Base-by-base conservation (phyloP, 2,329 filamentous ascomycete genomes). In the Verticillium tricorpus region DNA sequence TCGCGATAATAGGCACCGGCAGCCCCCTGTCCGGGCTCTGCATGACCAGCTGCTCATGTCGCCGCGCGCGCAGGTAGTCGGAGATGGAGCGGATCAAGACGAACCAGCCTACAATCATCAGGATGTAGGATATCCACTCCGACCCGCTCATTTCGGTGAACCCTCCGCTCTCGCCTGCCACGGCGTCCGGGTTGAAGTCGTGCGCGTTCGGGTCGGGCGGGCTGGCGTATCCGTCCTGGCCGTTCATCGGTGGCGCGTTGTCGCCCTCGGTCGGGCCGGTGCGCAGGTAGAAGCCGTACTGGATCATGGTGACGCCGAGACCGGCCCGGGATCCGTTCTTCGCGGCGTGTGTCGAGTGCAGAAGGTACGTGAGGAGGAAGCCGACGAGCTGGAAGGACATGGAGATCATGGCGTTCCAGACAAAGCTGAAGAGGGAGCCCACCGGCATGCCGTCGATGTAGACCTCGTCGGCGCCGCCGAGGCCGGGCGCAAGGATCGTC, bases 61-160 rank as follows among this genome's bases (percentile, higher is more conserved):
- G 84, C 72, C 94, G 85, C 40, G 93, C 95, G 67, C 89, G 86
- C 65, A 98, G 78, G 73, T 95, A 99, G 73, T 98, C 93, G 69
- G 90, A 93, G 19, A 97, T 87, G n/a, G 93, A 89, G 75, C 93
- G 87, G 72, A 99, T 98, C 65, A 99, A 80, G 65, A 99, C 93
- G 72, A 98, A 98, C 95, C 95, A 99, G 5, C 95, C 95, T 1
- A 96, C 89, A 71, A 99, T 91, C 95, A 99, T 99, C 57, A 99
- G 77, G 17, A 91, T 81, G 70, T 98, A 99, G 12, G 93, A 91
- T 65, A 97, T 81, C 92, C 92, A 97, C 72, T 98, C 93, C 66
- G 85, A 89, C 59, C 89, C 89, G 6, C 83, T 85, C 52, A 97
- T 85, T 39, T 86, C 84, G 7, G 79, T 76, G 11, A 82, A 71